phyloP scores from a whole-genome alignment of 306 rosid genomes.

The Betula pendula region DNA sequence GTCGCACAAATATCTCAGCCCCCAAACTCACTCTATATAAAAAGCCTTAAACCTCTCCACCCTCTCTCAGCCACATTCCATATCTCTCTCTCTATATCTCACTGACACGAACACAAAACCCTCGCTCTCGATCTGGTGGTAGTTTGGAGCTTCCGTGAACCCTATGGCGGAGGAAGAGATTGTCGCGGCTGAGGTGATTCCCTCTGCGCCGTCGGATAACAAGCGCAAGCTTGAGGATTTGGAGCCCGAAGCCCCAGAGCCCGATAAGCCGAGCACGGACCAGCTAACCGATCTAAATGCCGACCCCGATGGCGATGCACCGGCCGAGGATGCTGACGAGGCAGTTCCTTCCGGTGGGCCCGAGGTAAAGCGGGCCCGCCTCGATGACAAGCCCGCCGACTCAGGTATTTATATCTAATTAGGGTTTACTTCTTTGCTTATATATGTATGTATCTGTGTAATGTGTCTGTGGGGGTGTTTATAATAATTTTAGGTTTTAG shows the following conservation, averaged over 20 bases:
- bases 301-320: slow-evolving; percentile 24
- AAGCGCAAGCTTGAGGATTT: slow-evolving; percentile 89
- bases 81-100: neutral
- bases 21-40: neutral
- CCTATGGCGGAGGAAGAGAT: slow-evolving; percentile 84
- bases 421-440: neutral
- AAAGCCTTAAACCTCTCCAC: slow-evolving; percentile 1
- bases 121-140: neutral
- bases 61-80: neutral
- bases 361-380: slow-evolving; percentile 72
- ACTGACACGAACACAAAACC: neutral
- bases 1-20: neutral
- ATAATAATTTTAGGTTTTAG: neutral
- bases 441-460: neutral
- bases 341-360: slow-evolving; percentile 34
- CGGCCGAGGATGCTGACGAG: neutral
- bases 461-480: neutral
- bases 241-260: slow-evolving; percentile 44
- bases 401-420: slow-evolving; percentile 41
- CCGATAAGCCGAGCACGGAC: slow-evolving; percentile 28
- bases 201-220: slow-evolving; percentile 54
- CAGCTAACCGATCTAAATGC: slow-evolving; percentile 34
- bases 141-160: neutral
- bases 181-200: slow-evolving; percentile 41
- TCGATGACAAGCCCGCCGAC: slow-evolving; percentile 51